Evolutionary conservation across 441 rosid genomes (phyloP).

Genomic region (Croton laevigatus): DNA sequence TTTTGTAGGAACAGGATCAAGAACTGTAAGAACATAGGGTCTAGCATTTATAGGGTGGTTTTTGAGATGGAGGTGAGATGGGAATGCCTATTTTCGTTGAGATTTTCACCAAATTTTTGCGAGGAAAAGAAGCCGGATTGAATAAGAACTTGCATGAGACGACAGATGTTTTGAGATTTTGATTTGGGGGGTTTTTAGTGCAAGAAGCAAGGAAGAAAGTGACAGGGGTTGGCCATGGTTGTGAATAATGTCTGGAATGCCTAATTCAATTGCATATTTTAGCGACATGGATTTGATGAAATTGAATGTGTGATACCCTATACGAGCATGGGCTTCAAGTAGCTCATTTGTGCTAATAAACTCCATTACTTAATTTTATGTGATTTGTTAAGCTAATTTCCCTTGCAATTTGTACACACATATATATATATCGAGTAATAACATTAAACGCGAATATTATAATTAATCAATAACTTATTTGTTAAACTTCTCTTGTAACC

Average conservation of each 20-base stretch:
- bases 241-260: slow-evolving; percentile 22
- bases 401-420: no score
- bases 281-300: slow-evolving; percentile 31
- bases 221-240: slow-evolving; percentile 23
- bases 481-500: no score
- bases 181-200: slow-evolving; percentile 15
- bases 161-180: slow-evolving; percentile 14
- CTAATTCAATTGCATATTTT: slow-evolving; percentile 27
- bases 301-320: slow-evolving; percentile 18
- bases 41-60: slow-evolving; percentile 12
- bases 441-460: no score
- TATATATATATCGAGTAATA: no score
- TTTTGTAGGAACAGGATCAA: slow-evolving; percentile 9
- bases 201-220: slow-evolving; percentile 10
- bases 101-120: background rate
- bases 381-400: no score
- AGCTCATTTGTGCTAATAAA: slow-evolving; percentile 1
- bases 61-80: slow-evolving; percentile 21
- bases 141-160: slow-evolving; percentile 32
- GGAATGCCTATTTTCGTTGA: slow-evolving; percentile 14
- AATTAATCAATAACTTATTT: no score
- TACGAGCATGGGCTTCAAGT: slow-evolving; percentile 26
- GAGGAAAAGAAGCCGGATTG: slow-evolving; percentile 32
- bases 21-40: background rate
- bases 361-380: background rate